Evolutionary conservation across 768 basidiomycete genomes (phyloP), one percentile per base, ranked within the genome.

Genomic region (Lyophyllum semitale): DNA sequence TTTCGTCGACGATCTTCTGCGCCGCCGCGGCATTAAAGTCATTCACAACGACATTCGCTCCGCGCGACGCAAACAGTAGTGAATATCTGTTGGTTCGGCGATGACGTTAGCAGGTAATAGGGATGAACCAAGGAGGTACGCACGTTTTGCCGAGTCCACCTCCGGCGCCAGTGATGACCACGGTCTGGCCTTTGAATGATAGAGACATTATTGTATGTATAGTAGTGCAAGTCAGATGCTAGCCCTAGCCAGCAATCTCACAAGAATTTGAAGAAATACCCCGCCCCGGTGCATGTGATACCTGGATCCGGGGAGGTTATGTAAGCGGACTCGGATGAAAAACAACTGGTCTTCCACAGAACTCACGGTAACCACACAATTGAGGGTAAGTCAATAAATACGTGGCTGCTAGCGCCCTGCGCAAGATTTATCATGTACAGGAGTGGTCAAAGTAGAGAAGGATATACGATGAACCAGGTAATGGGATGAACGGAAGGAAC

Each of bases 41-140:
- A 66, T 98, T 98, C 40, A 98, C 92, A 55, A 98, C 92, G 50
- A 98, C 84, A 60, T 91, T 93, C 8, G 96, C 95, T 6, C 95
- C 96, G 48, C 93, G 81, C 9, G 91, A 84, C n/a, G 94, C 95
- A 69, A 93, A 98, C 59, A 95, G 78, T 47, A 92, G 77, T 1
- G 95, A 91, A 73, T 98, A 96, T 8, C 95, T 94, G 66, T 1
- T 41, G 49, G 38, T 47, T 54, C 35, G 51, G 18, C 25, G 48
- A 60, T 59, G 43, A 60, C 49, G 27, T 58, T 35, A 53, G 23
- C 23, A 29, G 55, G 45, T 6, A 38, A 51, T 45, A 47, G 27
- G 23, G 32, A 26, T 15, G 15, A 26, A 27, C 22, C 29, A 23
- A 22, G 8, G 20, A 12, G 17, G 30, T 32, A 48, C 91, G 64